Evolutionary conservation across 2,329 filamentous ascomycete species (phyloP).

Genomic region (Sporothrix sp.): DNA sequence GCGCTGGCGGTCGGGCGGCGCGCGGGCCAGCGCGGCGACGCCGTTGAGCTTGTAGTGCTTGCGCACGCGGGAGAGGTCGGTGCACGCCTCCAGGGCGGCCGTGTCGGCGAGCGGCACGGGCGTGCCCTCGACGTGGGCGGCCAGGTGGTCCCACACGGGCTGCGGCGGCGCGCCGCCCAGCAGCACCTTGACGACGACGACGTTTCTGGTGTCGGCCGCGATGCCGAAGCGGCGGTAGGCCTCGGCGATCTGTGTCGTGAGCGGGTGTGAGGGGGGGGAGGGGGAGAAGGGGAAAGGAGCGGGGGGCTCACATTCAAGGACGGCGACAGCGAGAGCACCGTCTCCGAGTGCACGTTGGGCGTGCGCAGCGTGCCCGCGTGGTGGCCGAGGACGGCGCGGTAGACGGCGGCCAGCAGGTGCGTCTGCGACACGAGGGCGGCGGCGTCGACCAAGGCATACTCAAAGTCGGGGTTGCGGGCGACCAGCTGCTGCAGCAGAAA

Average conservation of each 20-base stretch:
- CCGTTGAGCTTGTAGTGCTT: constrained; percentile 81
- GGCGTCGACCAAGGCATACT: constrained; percentile 91
- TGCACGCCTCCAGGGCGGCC: constrained; percentile 42
- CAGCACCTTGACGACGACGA: constrained; percentile 77
- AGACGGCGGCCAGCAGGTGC: constrained; percentile 67
- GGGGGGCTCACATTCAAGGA: constrained; percentile 60
- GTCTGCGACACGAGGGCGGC: constrained; percentile 62
- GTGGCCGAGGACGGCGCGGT: constrained; percentile 62
- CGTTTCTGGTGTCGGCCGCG: constrained; percentile 53
- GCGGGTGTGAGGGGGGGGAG: not conserved
- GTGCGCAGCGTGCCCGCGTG: constrained; percentile 55
- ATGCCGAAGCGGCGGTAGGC: constrained; percentile 86
- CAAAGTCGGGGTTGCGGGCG: constrained; percentile 72
- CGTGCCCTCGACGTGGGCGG: constrained; percentile 50
- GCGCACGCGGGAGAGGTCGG: constrained; percentile 60
- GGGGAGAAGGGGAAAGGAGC: not conserved
- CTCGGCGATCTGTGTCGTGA: constrained; percentile 62
- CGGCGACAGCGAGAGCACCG: constrained; percentile 68
- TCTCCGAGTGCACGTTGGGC: constrained; percentile 80
- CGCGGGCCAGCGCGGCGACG: constrained; percentile 34
- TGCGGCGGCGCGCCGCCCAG: constrained; percentile 33
- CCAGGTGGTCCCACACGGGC: constrained; percentile 51
- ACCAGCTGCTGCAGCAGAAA: constrained; percentile 77
- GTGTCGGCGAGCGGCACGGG: constrained; percentile 50
- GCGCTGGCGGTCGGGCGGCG: constrained; percentile 30